phyloP scores from a whole-genome alignment of 345 rosid species.

The Fremontodendron californicum region DNA sequence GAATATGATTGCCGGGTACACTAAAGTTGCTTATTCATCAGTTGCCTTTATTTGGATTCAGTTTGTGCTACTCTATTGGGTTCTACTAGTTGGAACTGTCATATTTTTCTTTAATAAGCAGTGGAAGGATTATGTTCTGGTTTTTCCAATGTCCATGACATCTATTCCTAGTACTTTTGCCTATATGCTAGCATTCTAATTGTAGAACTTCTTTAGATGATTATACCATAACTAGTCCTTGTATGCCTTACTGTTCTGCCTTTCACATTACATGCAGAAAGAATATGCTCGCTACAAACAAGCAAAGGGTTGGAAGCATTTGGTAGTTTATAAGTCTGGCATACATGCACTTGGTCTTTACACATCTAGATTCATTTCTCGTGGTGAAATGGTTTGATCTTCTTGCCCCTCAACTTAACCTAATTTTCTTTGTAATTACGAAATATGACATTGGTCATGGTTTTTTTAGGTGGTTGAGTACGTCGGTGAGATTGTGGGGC shows the following conservation, averaged over 20 bases:
- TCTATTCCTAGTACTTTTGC: neutral
- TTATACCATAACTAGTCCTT: neutral
- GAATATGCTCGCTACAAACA: conserved; percentile 53
- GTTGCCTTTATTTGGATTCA: neutral
- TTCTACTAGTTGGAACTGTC: neutral
- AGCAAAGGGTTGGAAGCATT: conserved; percentile 45
- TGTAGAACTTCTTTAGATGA: neutral
- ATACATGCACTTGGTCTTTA: conserved; percentile 62
- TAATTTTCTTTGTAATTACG: neutral
- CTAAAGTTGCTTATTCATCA: conserved; percentile 6
- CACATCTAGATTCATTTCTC: conserved; percentile 48
- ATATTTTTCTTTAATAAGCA: neutral
- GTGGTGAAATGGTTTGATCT: conserved; percentile 51
- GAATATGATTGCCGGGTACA: conserved; percentile 46
- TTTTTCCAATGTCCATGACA: neutral
- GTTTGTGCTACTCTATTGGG: neutral
- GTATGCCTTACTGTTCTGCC: neutral
- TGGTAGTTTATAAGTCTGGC: conserved; percentile 61
- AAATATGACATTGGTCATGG: conserved; percentile 4
- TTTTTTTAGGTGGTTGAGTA: conserved; percentile 52
- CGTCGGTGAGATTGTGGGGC: conserved; percentile 53
- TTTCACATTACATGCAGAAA: conserved; percentile 35
- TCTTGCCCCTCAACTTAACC: conserved; percentile 3
- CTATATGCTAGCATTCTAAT: neutral
- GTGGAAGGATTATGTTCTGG: neutral